Evolutionary conservation across 139 green algal species (phyloP).

Genomic region (Micromonas commoda): DNA sequence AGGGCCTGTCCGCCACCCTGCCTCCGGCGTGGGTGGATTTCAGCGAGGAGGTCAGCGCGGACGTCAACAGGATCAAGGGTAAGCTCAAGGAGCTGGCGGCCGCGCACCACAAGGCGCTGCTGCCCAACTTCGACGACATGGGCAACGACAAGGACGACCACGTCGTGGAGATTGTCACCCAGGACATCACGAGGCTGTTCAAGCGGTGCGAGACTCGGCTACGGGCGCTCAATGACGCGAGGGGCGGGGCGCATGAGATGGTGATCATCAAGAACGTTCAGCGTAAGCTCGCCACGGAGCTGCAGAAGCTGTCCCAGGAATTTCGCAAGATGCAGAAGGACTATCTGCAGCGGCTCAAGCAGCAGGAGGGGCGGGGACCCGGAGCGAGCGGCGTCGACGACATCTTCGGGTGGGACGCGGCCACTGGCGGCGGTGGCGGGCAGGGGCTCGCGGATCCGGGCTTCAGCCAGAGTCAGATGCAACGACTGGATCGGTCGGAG

Average conservation of each 20-base stretch:
- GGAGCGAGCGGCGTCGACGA: slow-evolving; percentile 14
- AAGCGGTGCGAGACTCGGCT: slow-evolving; percentile 39
- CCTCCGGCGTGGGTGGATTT: slow-evolving; percentile 30
- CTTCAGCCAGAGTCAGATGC: slow-evolving; percentile 67
- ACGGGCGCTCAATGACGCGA: slow-evolving; percentile 15
- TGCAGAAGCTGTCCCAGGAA: slow-evolving; percentile 42
- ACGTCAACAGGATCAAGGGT: slow-evolving; percentile 29
- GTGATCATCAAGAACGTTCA: slow-evolving; percentile 41
- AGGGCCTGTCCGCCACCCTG: not conserved
- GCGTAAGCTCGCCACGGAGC: slow-evolving; percentile 39
- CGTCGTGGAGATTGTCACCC: slow-evolving; percentile 40
- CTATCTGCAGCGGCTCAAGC: slow-evolving; percentile 39
- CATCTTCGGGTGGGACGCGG: slow-evolving; percentile 29
- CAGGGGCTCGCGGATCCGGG: slow-evolving; percentile 50
- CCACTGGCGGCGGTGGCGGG: slow-evolving; percentile 16
- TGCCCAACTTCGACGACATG: slow-evolving; percentile 44
- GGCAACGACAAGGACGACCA: slow-evolving; percentile 31
- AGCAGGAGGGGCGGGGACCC: slow-evolving; percentile 7
- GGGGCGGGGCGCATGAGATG: slow-evolving; percentile 9
- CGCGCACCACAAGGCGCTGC: slow-evolving; percentile 38
- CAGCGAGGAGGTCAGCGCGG: slow-evolving; percentile 12
- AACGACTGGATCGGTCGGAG: slow-evolving; percentile 39
- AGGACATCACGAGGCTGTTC: slow-evolving; percentile 39
- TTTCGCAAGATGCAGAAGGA: slow-evolving; percentile 44
- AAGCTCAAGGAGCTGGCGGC: slow-evolving; percentile 46